These are phyloP conservation scores for Royoungia palumana DNA, from an alignment of 768 basidiomycete species.

Conservation along the genomic window DNA sequence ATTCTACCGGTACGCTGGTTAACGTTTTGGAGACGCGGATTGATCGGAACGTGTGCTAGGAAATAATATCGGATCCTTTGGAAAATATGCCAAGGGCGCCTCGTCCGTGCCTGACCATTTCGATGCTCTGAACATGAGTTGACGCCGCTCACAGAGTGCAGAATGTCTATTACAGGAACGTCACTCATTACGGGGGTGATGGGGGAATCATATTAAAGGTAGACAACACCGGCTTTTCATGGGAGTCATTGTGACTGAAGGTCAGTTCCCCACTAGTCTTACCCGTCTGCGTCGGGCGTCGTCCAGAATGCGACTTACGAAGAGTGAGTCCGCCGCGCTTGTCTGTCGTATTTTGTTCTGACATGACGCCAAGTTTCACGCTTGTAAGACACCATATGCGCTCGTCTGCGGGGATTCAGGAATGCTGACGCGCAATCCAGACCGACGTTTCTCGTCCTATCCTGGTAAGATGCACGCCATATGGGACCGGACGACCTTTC, in stretches of 20 bases:
- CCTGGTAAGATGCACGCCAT: conserved; percentile 2
- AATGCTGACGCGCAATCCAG: conserved; percentile 2
- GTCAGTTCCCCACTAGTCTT: conserved; percentile 3
- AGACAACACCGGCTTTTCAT: neutral
- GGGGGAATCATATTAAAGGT: conserved; percentile 12
- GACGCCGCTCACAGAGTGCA: conserved; percentile 4
- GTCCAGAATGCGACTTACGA: conserved; percentile 9
- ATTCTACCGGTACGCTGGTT: conserved; percentile 4
- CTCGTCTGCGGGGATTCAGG: neutral
- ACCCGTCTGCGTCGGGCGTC: conserved; percentile 7
- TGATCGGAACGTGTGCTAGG: conserved; percentile 2
- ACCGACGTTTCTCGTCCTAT: conserved; percentile 4
- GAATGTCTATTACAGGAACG: conserved; percentile 10
- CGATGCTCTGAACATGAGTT: neutral
- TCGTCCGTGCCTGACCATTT: neutral
- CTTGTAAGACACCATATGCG: conserved; percentile 2
- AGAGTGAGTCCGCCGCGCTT: conserved; percentile 1
- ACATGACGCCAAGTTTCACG: conserved; percentile 3
- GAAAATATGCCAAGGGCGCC: neutral
- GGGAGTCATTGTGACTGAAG: neutral
- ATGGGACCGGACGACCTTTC: neutral
- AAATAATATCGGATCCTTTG: conserved; percentile 16
- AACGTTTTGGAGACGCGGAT: neutral
- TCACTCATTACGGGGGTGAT: neutral
- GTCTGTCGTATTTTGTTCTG: neutral